Base-by-base conservation (phyloP, 1,284 basidiomycete species). In the Ustilago tritici region DNA sequence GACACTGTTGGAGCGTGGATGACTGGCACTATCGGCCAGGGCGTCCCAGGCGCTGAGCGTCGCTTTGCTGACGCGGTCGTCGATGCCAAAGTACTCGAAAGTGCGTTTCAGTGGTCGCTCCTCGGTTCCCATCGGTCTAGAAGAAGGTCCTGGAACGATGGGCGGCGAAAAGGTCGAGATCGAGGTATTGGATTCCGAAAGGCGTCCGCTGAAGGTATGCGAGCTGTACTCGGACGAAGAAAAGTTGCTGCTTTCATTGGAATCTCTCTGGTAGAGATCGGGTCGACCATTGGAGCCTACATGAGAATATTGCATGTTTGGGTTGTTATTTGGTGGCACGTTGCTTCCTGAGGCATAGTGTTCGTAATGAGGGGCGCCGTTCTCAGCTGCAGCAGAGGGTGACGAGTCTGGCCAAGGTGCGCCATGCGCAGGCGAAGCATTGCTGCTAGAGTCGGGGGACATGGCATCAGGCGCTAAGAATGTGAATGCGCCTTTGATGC, bases 41-140 rank as follows among this genome's bases (percentile, higher is more conserved):
- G 74, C 62, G 36, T 76, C 74, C 74, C 74, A 76, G 1, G 69
- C 74, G 34, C 74, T 71, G 38, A 71, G 62, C 9, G 65, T 62
- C 2, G 65, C 68, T 36, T 68, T 71, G 59, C 58, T 68, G 49
- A 67, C 50, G 47, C 61, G 57, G n/a, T 65, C 62, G 31, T 63
- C 67, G 10, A 55, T 40, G 32, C 61, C 52, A 28, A 49, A 54
- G 43, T 64, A 64, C 35, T 70, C 70, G 58, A 50, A 58, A 7
- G 57, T 28, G 41, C 61, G 70, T 40, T 68, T 73, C 23, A 68
- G 28, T 2, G 65, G 70, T 28, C 70, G 65, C 1, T 73, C 65
- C 4, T 73, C 70, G 28, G 65, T 54, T 1, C 57, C 70, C 65
- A 68, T 64, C 15, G 71, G 66, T 54, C 65, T 57, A 0, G 65